These are phyloP conservation scores for Exophiala sp. DNA, from an alignment of 2,329 filamentous ascomycete genomes.

Conservation along the genomic window DNA sequence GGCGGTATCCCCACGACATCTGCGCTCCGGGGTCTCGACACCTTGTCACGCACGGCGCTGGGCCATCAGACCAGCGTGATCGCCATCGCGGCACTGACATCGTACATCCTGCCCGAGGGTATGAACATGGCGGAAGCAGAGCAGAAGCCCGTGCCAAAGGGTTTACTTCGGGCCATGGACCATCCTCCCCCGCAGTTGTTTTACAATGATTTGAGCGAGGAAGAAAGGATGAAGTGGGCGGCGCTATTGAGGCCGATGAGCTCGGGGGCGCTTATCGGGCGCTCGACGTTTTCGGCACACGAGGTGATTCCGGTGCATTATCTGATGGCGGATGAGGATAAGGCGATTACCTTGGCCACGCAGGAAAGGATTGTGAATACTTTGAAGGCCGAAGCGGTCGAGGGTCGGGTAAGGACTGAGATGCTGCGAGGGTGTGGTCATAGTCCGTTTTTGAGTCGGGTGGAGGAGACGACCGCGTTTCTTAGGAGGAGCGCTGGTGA, in stretches of 20 bases:
- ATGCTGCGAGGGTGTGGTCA: constrained; percentile 4
- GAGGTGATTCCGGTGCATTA: constrained; percentile 8
- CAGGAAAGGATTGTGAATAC: constrained; percentile 4
- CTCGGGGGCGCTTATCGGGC: constrained; percentile 1
- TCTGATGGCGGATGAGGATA: constrained; percentile 4
- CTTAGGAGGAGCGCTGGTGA: constrained; percentile 14
- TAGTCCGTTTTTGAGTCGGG: constrained; percentile 7
- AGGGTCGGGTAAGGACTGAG: constrained; percentile 1
- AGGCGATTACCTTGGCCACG: not conserved
- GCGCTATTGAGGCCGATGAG: constrained; percentile 4
- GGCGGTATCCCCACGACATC: constrained; percentile 23
- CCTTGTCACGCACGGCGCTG: not conserved
- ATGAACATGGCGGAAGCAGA: not conserved
- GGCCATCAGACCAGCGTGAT: constrained; percentile 6
- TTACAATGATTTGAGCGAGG: constrained; percentile 6
- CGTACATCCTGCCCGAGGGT: constrained; percentile 7
- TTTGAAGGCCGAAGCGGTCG: not conserved
- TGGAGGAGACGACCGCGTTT: constrained; percentile 14
- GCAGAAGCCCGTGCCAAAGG: too few relatives aligned
- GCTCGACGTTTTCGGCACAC: constrained; percentile 2
- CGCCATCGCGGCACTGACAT: constrained; percentile 9
- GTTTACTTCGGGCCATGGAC: not conserved
- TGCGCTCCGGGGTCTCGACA: constrained; percentile 17
- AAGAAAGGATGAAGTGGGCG: not conserved
- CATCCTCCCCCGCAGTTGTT: not conserved